A percentile compares a stretch with the other conserved stretches of the same genome.
phyloP scores from a whole-genome alignment of 371 early-diverging fungal genomes.

The Mortierella sp. region DNA sequence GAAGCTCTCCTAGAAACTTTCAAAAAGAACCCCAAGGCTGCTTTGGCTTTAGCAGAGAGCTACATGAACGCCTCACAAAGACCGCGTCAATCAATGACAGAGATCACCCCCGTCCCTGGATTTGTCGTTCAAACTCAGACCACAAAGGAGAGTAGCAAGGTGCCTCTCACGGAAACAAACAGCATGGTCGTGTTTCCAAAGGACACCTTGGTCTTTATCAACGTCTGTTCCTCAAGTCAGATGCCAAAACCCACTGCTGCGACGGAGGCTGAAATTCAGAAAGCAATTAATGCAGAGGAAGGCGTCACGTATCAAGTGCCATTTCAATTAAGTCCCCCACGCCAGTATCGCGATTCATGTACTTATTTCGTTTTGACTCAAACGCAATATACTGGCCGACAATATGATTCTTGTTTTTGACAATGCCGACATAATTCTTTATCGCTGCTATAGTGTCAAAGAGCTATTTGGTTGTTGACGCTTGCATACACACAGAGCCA shows the following conservation, averaged over 20 bases:
- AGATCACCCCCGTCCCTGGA: slow-evolving; percentile 66
- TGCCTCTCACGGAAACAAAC: slow-evolving; percentile 11
- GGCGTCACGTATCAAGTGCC: slow-evolving; percentile 76
- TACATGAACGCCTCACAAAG: slow-evolving; percentile 39
- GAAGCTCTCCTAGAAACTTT: slow-evolving; percentile 38
- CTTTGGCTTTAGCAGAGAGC: slow-evolving; percentile 26
- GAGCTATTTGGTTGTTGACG: slow-evolving; percentile 72
- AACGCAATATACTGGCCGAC: background rate
- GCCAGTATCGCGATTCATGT: slow-evolving; percentile 63
- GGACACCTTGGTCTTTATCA: slow-evolving; percentile 74
- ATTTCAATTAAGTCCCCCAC: slow-evolving; percentile 66
- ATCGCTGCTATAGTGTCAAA: slow-evolving; percentile 50
- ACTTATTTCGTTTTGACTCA: background rate
- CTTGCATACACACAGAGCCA: slow-evolving; percentile 76
- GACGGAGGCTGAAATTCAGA: slow-evolving; percentile 72
- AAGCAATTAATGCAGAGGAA: slow-evolving; percentile 72
- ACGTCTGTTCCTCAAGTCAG: slow-evolving; percentile 72
- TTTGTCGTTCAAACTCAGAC: slow-evolving; percentile 73
- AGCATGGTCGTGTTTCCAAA: slow-evolving; percentile 53
- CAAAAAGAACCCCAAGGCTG: slow-evolving; percentile 42
- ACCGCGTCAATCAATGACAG: slow-evolving; percentile 40
- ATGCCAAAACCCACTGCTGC: slow-evolving; percentile 74
- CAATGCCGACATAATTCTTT: background rate
- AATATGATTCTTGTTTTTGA: background rate
- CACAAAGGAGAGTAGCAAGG: slow-evolving; percentile 26